Evolutionary conservation across 2,329 filamentous ascomycete species (phyloP), one percentile per base, ranked within the genome.

Genomic region (Stagonosporopsis vannaccii): DNA sequence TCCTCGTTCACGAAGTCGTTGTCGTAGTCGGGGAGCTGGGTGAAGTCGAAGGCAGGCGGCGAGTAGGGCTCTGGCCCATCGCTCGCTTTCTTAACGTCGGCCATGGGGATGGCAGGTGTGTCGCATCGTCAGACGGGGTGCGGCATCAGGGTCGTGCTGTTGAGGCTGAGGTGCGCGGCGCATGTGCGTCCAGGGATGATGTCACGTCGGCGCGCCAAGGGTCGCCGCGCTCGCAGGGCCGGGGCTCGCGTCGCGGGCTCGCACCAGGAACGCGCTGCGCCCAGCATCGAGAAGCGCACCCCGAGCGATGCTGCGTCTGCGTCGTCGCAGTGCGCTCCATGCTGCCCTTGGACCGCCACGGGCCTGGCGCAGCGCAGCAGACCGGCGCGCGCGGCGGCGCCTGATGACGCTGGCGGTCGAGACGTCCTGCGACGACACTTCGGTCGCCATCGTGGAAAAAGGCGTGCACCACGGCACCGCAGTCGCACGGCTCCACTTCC

Each of bases 341-440:
- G 53, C 49, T 54, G 43, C 39, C 33, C 30, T 44, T 37, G 43
- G 25, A 19, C 45, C 51, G 39, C 58, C 50, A 60, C 60, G 51
- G 47, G 36, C 20, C 22, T 15, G 30, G 2, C 22, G 20, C n/a
- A 2, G 25, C 25, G 1, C n/a, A 5, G 15, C 39, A 7, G 20
- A 33, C 9, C 11, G 37, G 37, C 13, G 43, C 35, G 42, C 50
- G 20, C 53, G 52, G 0, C 74, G 76, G 36, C 46, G 52, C 36
- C 61, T 80, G 43, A 69, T 76, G 56, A 82, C 80, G 5, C 83
- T 94, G 44, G 90, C 90, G 48, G 92, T 95, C 70, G 91, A 95
- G 75, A 90, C 89, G 9, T 92, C 90, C 2, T 95, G 94, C 82
- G 94, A 98, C 78, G 94, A 98, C 79, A 97, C 93, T 1, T 93